Evolutionary conservation across 1,284 basidiomycete species (phyloP).

Genomic region (Ganoderma lucidum): DNA sequence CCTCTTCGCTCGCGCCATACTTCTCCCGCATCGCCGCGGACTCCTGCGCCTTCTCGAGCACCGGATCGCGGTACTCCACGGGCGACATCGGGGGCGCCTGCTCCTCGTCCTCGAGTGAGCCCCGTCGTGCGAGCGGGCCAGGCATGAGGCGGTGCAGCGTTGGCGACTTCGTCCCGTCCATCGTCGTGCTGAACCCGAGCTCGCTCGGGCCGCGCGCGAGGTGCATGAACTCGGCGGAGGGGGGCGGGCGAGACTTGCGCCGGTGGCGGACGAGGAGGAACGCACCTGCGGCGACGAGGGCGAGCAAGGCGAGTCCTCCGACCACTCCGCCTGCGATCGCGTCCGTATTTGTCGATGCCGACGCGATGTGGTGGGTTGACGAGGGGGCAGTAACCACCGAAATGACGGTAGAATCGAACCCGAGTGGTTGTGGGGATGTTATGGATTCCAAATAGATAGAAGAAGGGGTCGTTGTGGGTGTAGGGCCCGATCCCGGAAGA

Average conservation of each 20-base stretch:
- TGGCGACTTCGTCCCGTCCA: constrained; percentile 5
- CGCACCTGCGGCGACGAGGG: neutral
- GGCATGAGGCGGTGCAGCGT: constrained; percentile 1
- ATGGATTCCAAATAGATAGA: no score
- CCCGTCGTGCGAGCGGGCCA: constrained; percentile 25
- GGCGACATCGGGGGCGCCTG: constrained; percentile 37
- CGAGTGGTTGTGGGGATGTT: neutral
- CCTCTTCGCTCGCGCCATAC: constrained; percentile 16
- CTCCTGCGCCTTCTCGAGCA: constrained; percentile 39
- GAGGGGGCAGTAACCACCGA: neutral
- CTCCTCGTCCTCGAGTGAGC: constrained; percentile 27
- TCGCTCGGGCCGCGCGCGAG: constrained; percentile 17
- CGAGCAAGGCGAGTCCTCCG: neutral
- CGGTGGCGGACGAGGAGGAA: constrained; percentile 6
- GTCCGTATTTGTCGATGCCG: neutral
- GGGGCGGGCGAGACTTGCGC: constrained; percentile 17
- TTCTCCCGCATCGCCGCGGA: constrained; percentile 34
- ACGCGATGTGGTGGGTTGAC: neutral
- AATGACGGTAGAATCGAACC: neutral
- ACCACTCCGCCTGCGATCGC: constrained; percentile 7
- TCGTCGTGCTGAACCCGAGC: neutral
- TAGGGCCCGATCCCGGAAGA: no score
- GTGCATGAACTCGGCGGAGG: constrained; percentile 39
- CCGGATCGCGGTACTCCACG: constrained; percentile 35
- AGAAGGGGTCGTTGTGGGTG: no score